phyloP scores from a whole-genome alignment of 2,329 filamentous ascomycete species.

The Penicillium griseofulvum region DNA sequence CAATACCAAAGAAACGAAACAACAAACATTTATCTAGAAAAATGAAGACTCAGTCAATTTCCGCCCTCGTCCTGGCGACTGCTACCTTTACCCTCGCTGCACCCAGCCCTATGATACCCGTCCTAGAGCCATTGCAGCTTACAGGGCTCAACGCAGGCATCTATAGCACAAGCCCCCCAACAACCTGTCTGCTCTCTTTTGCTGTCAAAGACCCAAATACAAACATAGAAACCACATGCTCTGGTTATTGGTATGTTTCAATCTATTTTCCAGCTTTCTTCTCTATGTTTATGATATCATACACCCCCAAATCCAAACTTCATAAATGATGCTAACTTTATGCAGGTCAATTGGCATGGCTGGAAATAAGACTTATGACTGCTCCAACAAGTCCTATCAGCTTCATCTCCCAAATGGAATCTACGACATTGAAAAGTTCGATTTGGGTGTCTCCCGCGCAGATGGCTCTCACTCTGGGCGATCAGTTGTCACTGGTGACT shows the following conservation, averaged over 20 bases:
- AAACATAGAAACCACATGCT: conserved; percentile 7
- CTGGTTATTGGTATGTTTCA: conserved; percentile 13
- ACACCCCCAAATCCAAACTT: neutral
- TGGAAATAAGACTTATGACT: conserved; percentile 11
- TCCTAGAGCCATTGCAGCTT: conserved; percentile 8
- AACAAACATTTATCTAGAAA: neutral
- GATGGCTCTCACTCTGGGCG: conserved; percentile 10
- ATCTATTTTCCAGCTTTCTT: neutral
- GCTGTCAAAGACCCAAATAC: conserved; percentile 17
- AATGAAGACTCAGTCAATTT: conserved; percentile 14
- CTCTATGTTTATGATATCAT: neutral
- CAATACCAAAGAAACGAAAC: neutral
- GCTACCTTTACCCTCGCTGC: conserved; percentile 9
- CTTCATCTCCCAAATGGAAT: conserved; percentile 16
- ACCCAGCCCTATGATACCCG: conserved; percentile 3
- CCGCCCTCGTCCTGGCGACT: conserved; percentile 8
- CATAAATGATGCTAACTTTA: neutral
- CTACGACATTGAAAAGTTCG: conserved; percentile 17
- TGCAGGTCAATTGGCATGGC: conserved; percentile 12
- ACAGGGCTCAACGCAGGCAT: conserved; percentile 9
- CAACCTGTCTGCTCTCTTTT: conserved; percentile 5
- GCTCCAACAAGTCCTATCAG: conserved; percentile 11
- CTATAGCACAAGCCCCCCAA: conserved; percentile 7
- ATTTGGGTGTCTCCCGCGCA: conserved; percentile 9
- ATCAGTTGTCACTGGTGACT: conserved; percentile 2